Evolutionary conservation across 805 yeast genomes (phyloP), one percentile per base, ranked within the genome.

Genomic region (Candida loeiensis): DNA sequence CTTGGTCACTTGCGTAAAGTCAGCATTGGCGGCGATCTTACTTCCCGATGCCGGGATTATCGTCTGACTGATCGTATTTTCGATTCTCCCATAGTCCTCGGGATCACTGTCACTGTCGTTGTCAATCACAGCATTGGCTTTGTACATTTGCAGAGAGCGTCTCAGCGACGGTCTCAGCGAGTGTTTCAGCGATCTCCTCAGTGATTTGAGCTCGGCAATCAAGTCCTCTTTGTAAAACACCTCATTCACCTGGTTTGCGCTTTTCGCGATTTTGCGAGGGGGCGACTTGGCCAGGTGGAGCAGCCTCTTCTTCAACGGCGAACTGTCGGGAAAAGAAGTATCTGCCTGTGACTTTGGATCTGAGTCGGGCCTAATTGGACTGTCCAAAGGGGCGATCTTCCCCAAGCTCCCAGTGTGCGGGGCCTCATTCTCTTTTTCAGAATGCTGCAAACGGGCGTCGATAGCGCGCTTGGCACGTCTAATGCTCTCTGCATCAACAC

Each of bases 21-120:
- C 43, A 9, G 37, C 13, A 14, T 41, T 32, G 4, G 31, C 17
- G 4, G 21, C 21, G n/a, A 30, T 30, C 12, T 30, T 30, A 17
- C n/a, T 14, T 16, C 33, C 33, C 2, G 44, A 36, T 22, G 41
- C 39, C n/a, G 54, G 53, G 17, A 48, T 40, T 2, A 52, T 45
- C 3, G 56, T 54, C 34, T 53, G 58, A 28, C 53, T 49, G 8
- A 46, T 45, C 6, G 52, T 52, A 28, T 35, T 46, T 27, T 52
- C 57, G 30, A 47, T 48, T 27, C 51, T 37, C 2, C 54, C 55
- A 24, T 48, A 49, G 28, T 54, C 59, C 21, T 56, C 59, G 6
- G 55, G 46, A 29, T 58, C 61, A 32, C 58, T 53, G 37, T 58
- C 61, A 25, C 52, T 51, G 26, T 52, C 61, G 30, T 53, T 53